Base-by-base conservation (phyloP, 495 filamentous ascomycete species). In the Cercophora scortea region DNA sequence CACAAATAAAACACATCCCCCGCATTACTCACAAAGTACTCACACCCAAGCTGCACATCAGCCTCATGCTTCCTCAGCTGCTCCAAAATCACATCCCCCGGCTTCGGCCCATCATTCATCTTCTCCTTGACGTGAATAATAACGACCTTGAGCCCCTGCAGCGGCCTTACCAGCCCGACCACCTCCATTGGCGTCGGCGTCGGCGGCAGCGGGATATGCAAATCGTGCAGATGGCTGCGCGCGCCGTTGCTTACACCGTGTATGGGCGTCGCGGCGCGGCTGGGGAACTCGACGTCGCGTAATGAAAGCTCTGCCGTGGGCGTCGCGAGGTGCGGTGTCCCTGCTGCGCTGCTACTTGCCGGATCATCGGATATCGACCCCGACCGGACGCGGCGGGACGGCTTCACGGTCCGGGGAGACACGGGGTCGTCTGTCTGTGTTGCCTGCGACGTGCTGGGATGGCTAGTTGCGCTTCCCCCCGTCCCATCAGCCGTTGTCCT, bases 101-200 rank as follows among this genome's bases (percentile, higher is more conserved):
- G 78, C 42, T 72, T 61, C 11, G 80, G 79, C 13, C 81, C 87
- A 54, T 79, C 81, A 42, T 74, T 71, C 25, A 92, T 70, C 50
- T 80, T 84, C 46, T 93, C 89, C 61, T 91, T 91, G 56, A 90
- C 78, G 69, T 93, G 78, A 32, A 92, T 94, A 39, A 93, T 79
- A 41, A 90, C 85, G 11, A 95, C 72, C 47, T 74, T 78, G 2
- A 84, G 57, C 0, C 80, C 81, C 25, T 64, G 58, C 1, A 83
- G 70, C 12, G 67, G 63, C 39, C 47, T 49, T 17, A 18, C 19
- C 36, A n/a, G 9, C 17, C 17, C 42, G 13, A 39, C n/a, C 42
- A 53, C 44, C 19, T 48, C 54, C 36, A 54, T 44, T 7, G 59
- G 38, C 42, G 46, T 13, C 2, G 25, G 25, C 25, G 25, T 25